Conservation (phyloP, 768 basidiomycete species). For the Bullera alba region DNA sequence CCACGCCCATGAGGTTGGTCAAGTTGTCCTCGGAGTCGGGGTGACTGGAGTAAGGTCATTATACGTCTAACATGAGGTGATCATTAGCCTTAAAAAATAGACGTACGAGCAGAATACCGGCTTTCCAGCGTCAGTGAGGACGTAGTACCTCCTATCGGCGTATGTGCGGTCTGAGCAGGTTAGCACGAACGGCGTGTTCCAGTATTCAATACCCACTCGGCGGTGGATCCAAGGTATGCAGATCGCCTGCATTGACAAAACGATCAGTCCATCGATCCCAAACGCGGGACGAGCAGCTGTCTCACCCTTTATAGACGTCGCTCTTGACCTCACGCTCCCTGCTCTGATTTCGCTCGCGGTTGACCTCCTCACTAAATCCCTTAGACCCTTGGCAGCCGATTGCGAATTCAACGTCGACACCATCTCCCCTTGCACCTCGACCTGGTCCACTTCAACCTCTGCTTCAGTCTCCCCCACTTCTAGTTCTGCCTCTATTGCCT, state of each 20-base stretch:
- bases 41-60: constrained; percentile 50
- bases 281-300: background rate
- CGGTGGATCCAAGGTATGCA: background rate
- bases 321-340: background rate
- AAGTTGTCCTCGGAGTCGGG: constrained; percentile 57
- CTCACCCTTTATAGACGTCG: constrained; percentile 1
- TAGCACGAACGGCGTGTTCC: background rate
- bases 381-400: constrained; percentile 9
- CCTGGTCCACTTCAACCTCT: background rate
- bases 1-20: constrained; percentile 77
- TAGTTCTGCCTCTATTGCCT: background rate
- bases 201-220: background rate
- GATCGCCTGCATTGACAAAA: background rate
- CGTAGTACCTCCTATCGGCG: constrained; percentile 66
- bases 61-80: background rate
- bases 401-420: constrained; percentile 1
- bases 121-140: constrained; percentile 92
- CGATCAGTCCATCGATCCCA: too few species aligned
- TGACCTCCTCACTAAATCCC: constrained; percentile 9
- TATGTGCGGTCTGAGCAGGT: constrained; percentile 1
- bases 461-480: too few species aligned
- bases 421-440: constrained; percentile 13
- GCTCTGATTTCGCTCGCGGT: background rate
- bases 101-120: constrained; percentile 85
- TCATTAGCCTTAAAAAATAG: background rate